Evolutionary conservation across 331 rosid genomes (phyloP), one percentile per base, ranked within the genome.

Genomic region (Prunus yedoensis): DNA sequence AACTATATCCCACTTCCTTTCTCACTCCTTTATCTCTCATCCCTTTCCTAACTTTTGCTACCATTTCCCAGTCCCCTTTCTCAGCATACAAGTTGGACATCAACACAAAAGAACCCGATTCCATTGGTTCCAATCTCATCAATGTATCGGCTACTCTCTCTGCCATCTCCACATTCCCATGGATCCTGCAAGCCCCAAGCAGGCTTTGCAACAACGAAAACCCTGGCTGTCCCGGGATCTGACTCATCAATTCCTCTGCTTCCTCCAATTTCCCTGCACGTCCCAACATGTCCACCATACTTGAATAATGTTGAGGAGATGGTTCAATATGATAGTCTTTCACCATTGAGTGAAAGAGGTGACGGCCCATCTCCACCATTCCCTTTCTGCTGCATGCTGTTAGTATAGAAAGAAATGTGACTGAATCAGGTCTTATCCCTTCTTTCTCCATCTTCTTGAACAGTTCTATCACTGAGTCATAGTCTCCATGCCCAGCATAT

Each of bases 41-140:
- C 68, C 77, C 70, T 85, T 67, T 91, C 80, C 98, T 79, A 66
- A 94, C 46, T 82, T 80, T 77, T 0, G 94, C 93, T 58, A 90
- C 93, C 84, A 88, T 91, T 75, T 91, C 97, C 98, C 98, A 91
- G 61, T 83, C 83, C 51, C 97, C 97, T 75, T 85, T 90, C 81
- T 92, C 95, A 30, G 93, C 97, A 74, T 90, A 90, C 75, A 90
- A 84, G 78, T 94, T 94, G 12, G 96, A 88, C 91, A 90, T 82
- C 79, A 92, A 70, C 46, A 92, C 90, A 50, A 90, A 94, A 0
- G 93, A 82, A 54, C 92, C 97, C 12, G 99, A 94, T 54, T 88
- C 92, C 21, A 60, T 18, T 58, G 97, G 92, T 72, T 90, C 92
- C 88, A 84, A 84, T 83, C 83, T 84, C 85, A 90, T 78, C 85